These are phyloP conservation scores for Neurospora sp. DNA, from an alignment of 495 filamentous ascomycete genomes.

Conservation along the genomic window DNA sequence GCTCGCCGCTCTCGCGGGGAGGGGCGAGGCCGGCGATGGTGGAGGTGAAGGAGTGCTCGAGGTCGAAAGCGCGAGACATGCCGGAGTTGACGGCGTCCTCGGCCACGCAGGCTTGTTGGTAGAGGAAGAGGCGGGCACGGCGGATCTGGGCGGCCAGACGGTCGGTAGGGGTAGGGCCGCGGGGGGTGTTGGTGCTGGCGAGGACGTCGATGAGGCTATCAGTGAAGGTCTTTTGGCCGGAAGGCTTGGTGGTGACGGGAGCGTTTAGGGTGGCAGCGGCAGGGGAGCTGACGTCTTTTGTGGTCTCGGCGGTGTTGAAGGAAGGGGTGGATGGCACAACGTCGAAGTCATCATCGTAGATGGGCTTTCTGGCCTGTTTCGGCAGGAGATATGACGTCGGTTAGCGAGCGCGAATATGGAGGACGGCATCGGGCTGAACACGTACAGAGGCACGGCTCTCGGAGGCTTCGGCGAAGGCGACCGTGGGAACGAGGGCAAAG, in stretches of 20 bases:
- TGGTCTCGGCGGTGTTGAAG: slow-evolving; percentile 10
- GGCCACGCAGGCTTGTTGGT: slow-evolving; percentile 56
- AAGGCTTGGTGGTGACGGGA: background rate
- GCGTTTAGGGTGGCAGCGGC: slow-evolving; percentile 11
- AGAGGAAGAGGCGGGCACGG: slow-evolving; percentile 67
- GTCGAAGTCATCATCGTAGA: slow-evolving; percentile 74
- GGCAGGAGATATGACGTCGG: background rate
- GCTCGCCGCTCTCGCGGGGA: slow-evolving; percentile 67
- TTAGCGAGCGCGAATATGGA: background rate
- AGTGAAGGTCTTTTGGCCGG: slow-evolving; percentile 8
- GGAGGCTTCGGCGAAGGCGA: slow-evolving; percentile 37
- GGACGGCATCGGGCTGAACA: background rate
- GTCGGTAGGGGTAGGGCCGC: slow-evolving; percentile 75
- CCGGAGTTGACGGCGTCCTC: slow-evolving; percentile 70
- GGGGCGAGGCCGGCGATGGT: slow-evolving; percentile 84
- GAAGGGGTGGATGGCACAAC: slow-evolving; percentile 25
- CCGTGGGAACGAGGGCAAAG: slow-evolving; percentile 33
- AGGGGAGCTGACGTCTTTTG: slow-evolving; percentile 21
- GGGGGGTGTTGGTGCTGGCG: slow-evolving; percentile 18
- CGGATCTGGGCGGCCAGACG: slow-evolving; percentile 78
- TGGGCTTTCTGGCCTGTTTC: slow-evolving; percentile 60
- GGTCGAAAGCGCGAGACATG: slow-evolving; percentile 61
- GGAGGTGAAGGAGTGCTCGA: slow-evolving; percentile 75
- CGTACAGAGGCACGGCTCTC: slow-evolving; percentile 27
- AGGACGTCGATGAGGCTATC: background rate